Conservation (phyloP, 164 flowering plant species). For the Dillenia suffruticosa region DNA sequence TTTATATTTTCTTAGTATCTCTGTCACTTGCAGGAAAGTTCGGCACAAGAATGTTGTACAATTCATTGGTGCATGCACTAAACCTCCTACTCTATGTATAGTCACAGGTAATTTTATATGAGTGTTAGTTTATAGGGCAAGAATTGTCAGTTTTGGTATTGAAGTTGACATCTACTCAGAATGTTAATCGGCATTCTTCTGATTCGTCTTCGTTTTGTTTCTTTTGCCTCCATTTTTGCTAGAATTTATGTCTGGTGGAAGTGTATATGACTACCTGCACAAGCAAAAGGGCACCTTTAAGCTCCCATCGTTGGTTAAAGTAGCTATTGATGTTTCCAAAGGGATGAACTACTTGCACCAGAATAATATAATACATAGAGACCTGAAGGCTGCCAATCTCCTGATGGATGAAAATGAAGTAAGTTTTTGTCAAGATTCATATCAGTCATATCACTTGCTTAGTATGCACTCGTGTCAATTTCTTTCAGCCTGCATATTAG, state of each 20-base stretch:
- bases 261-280: conserved; percentile 88
- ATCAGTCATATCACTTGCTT: no score
- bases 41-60: conserved; percentile 99
- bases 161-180: no score
- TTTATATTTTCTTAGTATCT: not conserved
- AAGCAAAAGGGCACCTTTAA: conserved; percentile 76
- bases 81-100: conserved; percentile 82
- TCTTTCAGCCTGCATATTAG: no score
- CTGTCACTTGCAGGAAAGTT: conserved; percentile 65
- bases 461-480: no score
- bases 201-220: not conserved
- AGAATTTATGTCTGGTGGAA: conserved; percentile 97
- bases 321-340: conserved; percentile 84
- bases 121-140: no score
- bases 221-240: conserved; percentile 9
- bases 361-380: conserved; percentile 94
- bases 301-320: conserved; percentile 79
- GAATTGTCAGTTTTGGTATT: no score
- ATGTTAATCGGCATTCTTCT: no score
- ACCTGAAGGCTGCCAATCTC: conserved; percentile 94
- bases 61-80: conserved; percentile 96
- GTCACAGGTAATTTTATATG: conserved; percentile 61
- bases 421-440: conserved; percentile 16
- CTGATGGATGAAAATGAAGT: conserved; percentile 98
- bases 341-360: conserved; percentile 99